Conservation (phyloP, 1,284 basidiomycete genomes). For the Erythrobasidium hasegawianum region DNA sequence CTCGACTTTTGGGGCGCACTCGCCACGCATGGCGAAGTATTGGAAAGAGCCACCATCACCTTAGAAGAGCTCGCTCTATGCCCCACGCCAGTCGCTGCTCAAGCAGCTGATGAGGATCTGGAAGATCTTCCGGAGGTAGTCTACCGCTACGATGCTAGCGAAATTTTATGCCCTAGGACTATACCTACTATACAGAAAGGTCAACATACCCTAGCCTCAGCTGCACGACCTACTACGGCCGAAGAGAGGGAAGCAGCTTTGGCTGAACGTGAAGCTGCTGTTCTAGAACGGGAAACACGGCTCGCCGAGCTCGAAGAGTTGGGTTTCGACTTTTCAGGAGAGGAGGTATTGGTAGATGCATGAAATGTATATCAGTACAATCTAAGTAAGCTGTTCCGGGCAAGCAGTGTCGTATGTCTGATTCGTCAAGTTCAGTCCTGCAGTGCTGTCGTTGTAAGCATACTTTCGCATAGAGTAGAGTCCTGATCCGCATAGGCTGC, state of each 20-base stretch:
- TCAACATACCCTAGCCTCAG: conserved; percentile 5
- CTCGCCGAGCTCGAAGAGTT: conserved; percentile 13
- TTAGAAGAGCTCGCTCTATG: conserved; percentile 40
- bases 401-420: too few species aligned
- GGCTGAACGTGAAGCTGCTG: conserved; percentile 23
- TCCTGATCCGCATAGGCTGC: too few species aligned
- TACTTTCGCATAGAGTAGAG: too few species aligned
- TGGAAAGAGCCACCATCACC: conserved; percentile 49
- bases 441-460: too few species aligned
- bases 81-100: neutral
- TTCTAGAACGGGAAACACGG: conserved; percentile 11
- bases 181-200: neutral
- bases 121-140: conserved; percentile 10
- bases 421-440: too few species aligned
- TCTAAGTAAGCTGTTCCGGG: too few species aligned
- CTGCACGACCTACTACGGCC: conserved; percentile 33
- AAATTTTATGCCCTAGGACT: conserved; percentile 49
- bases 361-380: too few species aligned
- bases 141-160: conserved; percentile 48
- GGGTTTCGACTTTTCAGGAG: neutral
- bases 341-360: too few species aligned
- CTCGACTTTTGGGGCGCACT: conserved; percentile 65
- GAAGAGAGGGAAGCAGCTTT: conserved; percentile 33
- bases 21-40: conserved; percentile 54
- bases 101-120: neutral